Evolutionary conservation across 768 basidiomycete genomes (phyloP).

Genomic region (Psilocybe tampanensis): DNA sequence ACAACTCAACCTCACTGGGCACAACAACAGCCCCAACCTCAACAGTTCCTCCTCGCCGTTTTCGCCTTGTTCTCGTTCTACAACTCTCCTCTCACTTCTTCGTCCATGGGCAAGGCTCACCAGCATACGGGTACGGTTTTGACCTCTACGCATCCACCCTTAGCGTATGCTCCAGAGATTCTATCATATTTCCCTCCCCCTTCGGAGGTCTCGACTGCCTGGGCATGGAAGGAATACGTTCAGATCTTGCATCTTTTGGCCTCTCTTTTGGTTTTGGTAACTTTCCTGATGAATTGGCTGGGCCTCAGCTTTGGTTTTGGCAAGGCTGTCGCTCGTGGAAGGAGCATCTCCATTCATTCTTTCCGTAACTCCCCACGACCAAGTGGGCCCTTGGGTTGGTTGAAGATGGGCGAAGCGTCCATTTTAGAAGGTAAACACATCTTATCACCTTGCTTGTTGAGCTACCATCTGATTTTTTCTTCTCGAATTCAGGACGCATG

Average conservation of each 20-base stretch:
- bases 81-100: slow-evolving; percentile 67
- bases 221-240: slow-evolving; percentile 54
- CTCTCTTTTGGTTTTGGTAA: slow-evolving; percentile 62
- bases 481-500: slow-evolving; percentile 16
- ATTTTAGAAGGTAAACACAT: slow-evolving; percentile 30
- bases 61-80: slow-evolving; percentile 89
- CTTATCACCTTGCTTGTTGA: slow-evolving; percentile 6
- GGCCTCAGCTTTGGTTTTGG: slow-evolving; percentile 29
- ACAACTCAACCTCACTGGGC: slow-evolving; percentile 12
- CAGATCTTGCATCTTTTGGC: slow-evolving; percentile 69
- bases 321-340: slow-evolving; percentile 13
- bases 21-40: slow-evolving; percentile 35
- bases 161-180: slow-evolving; percentile 36
- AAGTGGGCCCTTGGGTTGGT: slow-evolving; percentile 27
- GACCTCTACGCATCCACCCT: slow-evolving; percentile 34
- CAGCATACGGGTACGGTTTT: slow-evolving; percentile 64
- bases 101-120: slow-evolving; percentile 38
- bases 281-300: slow-evolving; percentile 44
- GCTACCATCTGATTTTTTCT: background rate
- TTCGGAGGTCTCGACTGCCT: slow-evolving; percentile 25
- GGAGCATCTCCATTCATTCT: slow-evolving; percentile 8
- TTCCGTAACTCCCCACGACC: background rate
- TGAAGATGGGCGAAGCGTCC: slow-evolving; percentile 31
- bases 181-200: slow-evolving; percentile 28
- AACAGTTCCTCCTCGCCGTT: slow-evolving; percentile 78